Evolutionary conservation across 2,329 filamentous ascomycete species (phyloP), one percentile per base, ranked within the genome.

Genomic region (Alternaria incomplexa): DNA sequence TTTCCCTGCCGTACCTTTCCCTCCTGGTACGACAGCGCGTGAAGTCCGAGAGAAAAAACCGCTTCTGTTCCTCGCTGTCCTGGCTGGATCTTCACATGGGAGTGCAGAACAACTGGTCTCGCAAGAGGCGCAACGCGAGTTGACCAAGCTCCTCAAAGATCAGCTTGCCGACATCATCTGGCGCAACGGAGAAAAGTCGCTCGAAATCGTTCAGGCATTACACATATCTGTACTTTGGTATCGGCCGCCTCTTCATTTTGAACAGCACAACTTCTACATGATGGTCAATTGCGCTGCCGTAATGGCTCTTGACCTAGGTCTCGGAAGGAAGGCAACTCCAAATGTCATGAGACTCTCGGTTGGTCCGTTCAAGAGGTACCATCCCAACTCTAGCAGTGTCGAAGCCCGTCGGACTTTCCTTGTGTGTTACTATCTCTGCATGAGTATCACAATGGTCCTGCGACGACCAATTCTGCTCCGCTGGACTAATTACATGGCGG

Each of bases 261-360:
- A 96, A 73, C 91, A 96, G 80, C 88, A 95, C 73, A 96, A 96
- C 76, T 96, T 96, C 77, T 97, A 96, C 81, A 92, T 95, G 81
- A 86, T 96, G 68, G 89, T 93, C 48, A 92, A 97, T 77, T 88
- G 93, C 74, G 91, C 91, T 3, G 90, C 90, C 51, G 87, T 93
- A 70, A 92, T 97, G 89, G 91, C 90, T 25, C 89, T 96, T 58
- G 93, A 97, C 70, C 86, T 97, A 32, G 93, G 93, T 0, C 86
- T 97, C 7, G 91, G 90, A 15, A 86, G 87, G 65, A 83, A 84
- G 84, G 72, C 83, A 80, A 67, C 65, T 74, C 82, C 70, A n/a
- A 81, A 77, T 32, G 73, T 78, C 25, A 76, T 78, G 71, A 79
- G 77, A 61, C 64, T 81, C 4, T 75, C 74, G 2, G 72, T 78